Evolutionary conservation across 495 filamentous ascomycete species (phyloP).

Genomic region (Poronia punctata): DNA sequence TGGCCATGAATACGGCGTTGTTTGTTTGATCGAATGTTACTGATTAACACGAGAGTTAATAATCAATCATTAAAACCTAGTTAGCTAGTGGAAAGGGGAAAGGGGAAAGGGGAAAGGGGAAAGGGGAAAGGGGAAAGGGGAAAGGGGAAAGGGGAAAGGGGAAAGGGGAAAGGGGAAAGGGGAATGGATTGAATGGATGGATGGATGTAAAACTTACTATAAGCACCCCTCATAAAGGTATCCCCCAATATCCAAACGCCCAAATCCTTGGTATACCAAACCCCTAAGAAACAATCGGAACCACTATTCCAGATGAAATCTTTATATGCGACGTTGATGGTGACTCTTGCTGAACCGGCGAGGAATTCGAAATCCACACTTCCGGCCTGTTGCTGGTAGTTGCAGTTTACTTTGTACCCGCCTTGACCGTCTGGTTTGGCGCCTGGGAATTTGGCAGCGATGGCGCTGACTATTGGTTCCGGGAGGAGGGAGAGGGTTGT

Average conservation of each 20-base stretch:
- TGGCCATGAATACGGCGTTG: conserved; percentile 24
- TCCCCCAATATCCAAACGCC: conserved; percentile 55
- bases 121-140: too few relatives aligned
- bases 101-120: too few relatives aligned
- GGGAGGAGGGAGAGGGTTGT: conserved; percentile 63
- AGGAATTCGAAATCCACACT: conserved; percentile 56
- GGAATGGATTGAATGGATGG: not conserved
- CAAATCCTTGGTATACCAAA: conserved; percentile 26
- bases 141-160: not conserved
- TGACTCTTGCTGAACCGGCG: conserved; percentile 24
- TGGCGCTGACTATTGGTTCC: conserved; percentile 42
- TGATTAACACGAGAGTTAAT: not conserved
- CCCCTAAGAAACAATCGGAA: conserved; percentile 43
- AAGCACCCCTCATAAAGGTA: conserved; percentile 68
- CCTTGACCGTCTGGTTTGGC: conserved; percentile 47
- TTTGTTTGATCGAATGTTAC: conserved; percentile 26
- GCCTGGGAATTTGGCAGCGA: conserved; percentile 42
- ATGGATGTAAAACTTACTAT: conserved; percentile 23
- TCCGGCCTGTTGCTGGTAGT: conserved; percentile 41
- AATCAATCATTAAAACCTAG: not conserved
- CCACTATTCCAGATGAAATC: conserved; percentile 57
- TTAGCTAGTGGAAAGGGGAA: too few relatives aligned
- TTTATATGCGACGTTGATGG: conserved; percentile 53
- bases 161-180: not conserved
- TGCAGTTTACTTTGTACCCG: conserved; percentile 56